phyloP scores from a whole-genome alignment of 352 stramenopile species.

The Paralagenidium karlingii region DNA sequence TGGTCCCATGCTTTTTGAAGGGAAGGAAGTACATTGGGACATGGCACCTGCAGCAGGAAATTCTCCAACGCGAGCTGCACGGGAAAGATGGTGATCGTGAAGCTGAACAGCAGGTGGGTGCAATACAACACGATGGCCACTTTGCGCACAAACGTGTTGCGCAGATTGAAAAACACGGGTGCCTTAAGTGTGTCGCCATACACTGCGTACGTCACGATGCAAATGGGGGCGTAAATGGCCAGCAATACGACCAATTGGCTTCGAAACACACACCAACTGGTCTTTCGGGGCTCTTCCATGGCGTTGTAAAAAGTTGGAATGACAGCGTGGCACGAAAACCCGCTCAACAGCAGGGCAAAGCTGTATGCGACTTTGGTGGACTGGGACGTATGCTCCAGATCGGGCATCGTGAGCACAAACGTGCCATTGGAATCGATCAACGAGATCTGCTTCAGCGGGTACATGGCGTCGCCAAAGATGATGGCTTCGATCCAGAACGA shows the following conservation, averaged over 20 bases:
- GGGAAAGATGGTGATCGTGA: slow-evolving; percentile 51
- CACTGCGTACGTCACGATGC: slow-evolving; percentile 59
- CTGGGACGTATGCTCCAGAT: slow-evolving; percentile 34
- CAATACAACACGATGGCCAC: slow-evolving; percentile 62
- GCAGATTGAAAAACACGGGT: slow-evolving; percentile 77
- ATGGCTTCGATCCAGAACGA: slow-evolving; percentile 70
- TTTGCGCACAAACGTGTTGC: slow-evolving; percentile 55
- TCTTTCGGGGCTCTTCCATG: slow-evolving; percentile 47
- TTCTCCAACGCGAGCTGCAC: slow-evolving; percentile 51
- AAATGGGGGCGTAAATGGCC: slow-evolving; percentile 60
- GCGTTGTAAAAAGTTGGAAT: slow-evolving; percentile 67
- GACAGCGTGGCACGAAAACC: slow-evolving; percentile 57
- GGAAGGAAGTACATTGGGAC: too few species aligned
- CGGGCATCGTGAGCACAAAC: slow-evolving; percentile 52
- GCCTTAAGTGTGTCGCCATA: slow-evolving; percentile 63
- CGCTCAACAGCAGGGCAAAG: slow-evolving; percentile 46
- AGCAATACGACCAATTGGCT: slow-evolving; percentile 35
- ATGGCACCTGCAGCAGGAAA: background rate
- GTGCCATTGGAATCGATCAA: slow-evolving; percentile 33
- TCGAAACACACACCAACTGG: slow-evolving; percentile 24
- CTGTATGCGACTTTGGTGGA: slow-evolving; percentile 58
- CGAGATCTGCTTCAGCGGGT: slow-evolving; percentile 64
- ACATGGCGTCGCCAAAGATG: slow-evolving; percentile 76
- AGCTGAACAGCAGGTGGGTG: slow-evolving; percentile 62
- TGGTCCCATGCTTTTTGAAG: too few species aligned